Base-by-base conservation (phyloP, 139 green algal species). In the Mesostigma viride region DNA sequence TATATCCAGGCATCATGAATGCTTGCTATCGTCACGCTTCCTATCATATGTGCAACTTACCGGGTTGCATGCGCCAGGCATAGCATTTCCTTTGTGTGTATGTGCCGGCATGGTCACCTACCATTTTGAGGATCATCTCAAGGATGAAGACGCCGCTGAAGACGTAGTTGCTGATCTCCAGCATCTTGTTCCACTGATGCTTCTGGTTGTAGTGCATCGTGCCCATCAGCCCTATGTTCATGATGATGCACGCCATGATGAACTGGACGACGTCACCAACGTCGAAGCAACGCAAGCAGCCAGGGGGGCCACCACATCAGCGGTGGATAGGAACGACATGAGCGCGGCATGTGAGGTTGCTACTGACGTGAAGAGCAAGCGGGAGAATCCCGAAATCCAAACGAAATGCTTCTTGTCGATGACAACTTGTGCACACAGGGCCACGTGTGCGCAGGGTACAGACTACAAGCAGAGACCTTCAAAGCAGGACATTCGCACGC, bases 61-160 rank as follows among this genome's bases (percentile, higher is more conserved):
- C 82, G 84, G 30, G 86, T 79, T 2, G 82, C 62, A 0, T 83
- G 84, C 40, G 83, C 84, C 5, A 89, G 34, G 31, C 71, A 65
- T 73, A 90, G 86, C 1, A 88, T 78, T 69, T 87, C 82, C 74
- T 87, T 88, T n/a, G n/a, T n/a, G n/a, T n/a, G n/a, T n/a, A n/a
- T 59, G n/a, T n/a, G n/a, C n/a, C n/a, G n/a, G n/a, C n/a, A n/a
- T 67, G 71, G 1, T 73, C 51, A 26, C 53, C 70, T 0, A 46
- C 47, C 34, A 85, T 35, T 68, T 81, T 82, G 27, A 79, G 22
- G 0, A 67, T 35, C 24, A 62, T 56, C 71, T 84, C 79, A 31
- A 75, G 3, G 20, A 75, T 34, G 53, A 81, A 79, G 57, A 82
- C 65, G 11, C 31, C 40, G 22, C 66, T 77, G 65, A 85, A 85